Conservation (phyloP, 257 asterid species). For the Fraxinus americana region DNA sequence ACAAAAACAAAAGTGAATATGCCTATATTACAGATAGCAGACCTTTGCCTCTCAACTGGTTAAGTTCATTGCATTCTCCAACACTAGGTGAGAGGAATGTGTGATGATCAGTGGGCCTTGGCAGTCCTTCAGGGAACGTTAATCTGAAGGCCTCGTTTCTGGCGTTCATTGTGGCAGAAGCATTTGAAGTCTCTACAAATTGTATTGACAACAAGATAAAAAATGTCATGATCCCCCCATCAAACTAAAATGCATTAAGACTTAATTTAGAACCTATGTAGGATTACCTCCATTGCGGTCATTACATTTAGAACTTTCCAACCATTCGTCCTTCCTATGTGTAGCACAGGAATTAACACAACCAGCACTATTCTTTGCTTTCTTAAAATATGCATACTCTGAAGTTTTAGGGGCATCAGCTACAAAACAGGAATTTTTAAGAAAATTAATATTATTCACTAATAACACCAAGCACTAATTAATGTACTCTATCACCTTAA, state of each 20-base stretch:
- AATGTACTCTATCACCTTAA: not conserved
- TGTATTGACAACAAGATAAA: slow-evolving; percentile 11
- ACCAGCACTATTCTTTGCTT: slow-evolving; percentile 44
- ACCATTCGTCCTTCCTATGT: slow-evolving; percentile 30
- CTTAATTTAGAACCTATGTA: not conserved
- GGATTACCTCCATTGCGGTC: slow-evolving; percentile 42
- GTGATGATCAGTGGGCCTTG: slow-evolving; percentile 32
- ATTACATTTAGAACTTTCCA: slow-evolving; percentile 27
- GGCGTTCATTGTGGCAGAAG: slow-evolving; percentile 32
- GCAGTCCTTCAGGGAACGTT: slow-evolving; percentile 42
- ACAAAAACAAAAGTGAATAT: slow-evolving; percentile 4
- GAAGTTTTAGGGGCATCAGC: slow-evolving; percentile 79
- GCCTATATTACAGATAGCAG: slow-evolving; percentile 16
- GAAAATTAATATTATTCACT: not conserved
- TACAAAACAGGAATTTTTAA: slow-evolving; percentile 28
- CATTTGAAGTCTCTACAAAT: slow-evolving; percentile 37
- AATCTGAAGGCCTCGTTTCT: slow-evolving; percentile 28
- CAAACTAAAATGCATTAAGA: slow-evolving; percentile 5
- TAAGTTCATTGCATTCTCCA: slow-evolving; percentile 26
- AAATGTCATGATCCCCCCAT: slow-evolving; percentile 1
- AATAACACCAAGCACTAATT: slow-evolving; percentile 10
- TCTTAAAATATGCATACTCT: slow-evolving; percentile 77
- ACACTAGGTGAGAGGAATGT: slow-evolving; percentile 42
- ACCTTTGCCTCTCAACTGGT: slow-evolving; percentile 35
- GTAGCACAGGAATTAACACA: slow-evolving; percentile 28